These are phyloP conservation scores for Zygosaccharomyces sapae DNA, from an alignment of 1,139 yeast genomes.

Conservation along the genomic window DNA sequence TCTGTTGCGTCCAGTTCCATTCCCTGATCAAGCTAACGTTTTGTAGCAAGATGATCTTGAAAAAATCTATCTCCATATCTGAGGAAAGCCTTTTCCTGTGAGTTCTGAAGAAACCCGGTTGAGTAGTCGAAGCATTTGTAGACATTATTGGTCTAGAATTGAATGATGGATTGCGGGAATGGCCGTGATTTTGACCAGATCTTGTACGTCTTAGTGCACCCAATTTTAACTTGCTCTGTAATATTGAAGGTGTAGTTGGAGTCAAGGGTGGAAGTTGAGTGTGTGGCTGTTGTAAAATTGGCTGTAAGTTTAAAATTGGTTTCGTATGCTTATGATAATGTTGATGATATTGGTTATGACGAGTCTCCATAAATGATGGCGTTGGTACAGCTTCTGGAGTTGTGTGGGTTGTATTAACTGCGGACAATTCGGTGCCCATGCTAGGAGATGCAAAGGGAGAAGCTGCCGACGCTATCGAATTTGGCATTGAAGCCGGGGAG, in stretches of 20 bases:
- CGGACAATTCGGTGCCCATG: conserved; percentile 14
- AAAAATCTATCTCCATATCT: conserved; percentile 28
- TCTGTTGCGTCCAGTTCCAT: background rate
- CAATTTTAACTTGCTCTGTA: conserved; percentile 16
- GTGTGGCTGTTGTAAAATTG: conserved; percentile 6
- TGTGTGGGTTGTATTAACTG: conserved; percentile 6
- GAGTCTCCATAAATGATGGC: conserved; percentile 13
- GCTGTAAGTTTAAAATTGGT: background rate
- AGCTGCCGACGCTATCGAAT: conserved; percentile 12
- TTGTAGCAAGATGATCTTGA: conserved; percentile 20
- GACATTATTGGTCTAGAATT: background rate
- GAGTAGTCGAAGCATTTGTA: conserved; percentile 5
- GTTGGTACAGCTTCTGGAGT: conserved; percentile 15
- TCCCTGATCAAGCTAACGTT: conserved; percentile 14
- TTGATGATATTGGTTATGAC: conserved; percentile 3
- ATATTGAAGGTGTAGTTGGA: conserved; percentile 25
- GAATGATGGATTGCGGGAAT: conserved; percentile 6
- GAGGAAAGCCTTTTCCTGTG: conserved; percentile 31
- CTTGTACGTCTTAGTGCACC: conserved; percentile 12
- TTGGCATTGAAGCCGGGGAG: conserved; percentile 10
- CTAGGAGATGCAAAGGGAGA: conserved; percentile 19
- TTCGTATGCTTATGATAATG: conserved; percentile 5
- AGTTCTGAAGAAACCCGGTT: conserved; percentile 14
- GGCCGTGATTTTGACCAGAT: conserved; percentile 6
- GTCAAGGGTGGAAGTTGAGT: conserved; percentile 20